These are phyloP conservation scores for Penicillium corylophilum DNA, from an alignment of 2,329 filamentous ascomycete species.

Conservation along the genomic window DNA sequence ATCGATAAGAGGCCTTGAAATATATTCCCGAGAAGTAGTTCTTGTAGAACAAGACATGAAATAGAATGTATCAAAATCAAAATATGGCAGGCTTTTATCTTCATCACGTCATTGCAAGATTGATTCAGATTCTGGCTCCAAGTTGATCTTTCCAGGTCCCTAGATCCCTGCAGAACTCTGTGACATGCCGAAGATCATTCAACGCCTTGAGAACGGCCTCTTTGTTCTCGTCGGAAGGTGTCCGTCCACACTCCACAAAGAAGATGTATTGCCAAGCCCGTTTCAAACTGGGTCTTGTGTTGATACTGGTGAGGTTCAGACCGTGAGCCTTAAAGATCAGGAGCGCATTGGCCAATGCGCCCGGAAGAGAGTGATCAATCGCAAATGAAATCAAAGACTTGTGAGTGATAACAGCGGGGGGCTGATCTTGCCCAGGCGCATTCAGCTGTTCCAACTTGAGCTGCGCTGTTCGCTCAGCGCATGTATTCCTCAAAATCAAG, in stretches of 20 bases:
- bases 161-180: slow-evolving; percentile 39
- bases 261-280: slow-evolving; percentile 89
- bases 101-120: slow-evolving; percentile 1
- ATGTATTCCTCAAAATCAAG: slow-evolving; percentile 42
- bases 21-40: background rate
- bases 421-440: slow-evolving; percentile 3
- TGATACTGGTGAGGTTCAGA: slow-evolving; percentile 87
- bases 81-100: background rate
- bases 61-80: background rate
- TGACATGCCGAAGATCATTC: slow-evolving; percentile 34
- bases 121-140: background rate
- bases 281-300: slow-evolving; percentile 74
- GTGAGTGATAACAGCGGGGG: slow-evolving; percentile 15
- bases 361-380: slow-evolving; percentile 71
- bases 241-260: slow-evolving; percentile 82
- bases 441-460: slow-evolving; percentile 19
- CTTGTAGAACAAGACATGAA: background rate
- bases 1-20: background rate
- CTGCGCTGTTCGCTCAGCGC: slow-evolving; percentile 25
- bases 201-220: slow-evolving; percentile 34
- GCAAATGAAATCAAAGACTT: slow-evolving; percentile 85
- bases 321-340: slow-evolving; percentile 70
- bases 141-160: slow-evolving; percentile 44
- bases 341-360: slow-evolving; percentile 78
- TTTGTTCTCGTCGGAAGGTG: slow-evolving; percentile 25